These are phyloP conservation scores for Chytriomyces sp. DNA, from an alignment of 192 early-diverging fungal genomes.

Conservation along the genomic window DNA sequence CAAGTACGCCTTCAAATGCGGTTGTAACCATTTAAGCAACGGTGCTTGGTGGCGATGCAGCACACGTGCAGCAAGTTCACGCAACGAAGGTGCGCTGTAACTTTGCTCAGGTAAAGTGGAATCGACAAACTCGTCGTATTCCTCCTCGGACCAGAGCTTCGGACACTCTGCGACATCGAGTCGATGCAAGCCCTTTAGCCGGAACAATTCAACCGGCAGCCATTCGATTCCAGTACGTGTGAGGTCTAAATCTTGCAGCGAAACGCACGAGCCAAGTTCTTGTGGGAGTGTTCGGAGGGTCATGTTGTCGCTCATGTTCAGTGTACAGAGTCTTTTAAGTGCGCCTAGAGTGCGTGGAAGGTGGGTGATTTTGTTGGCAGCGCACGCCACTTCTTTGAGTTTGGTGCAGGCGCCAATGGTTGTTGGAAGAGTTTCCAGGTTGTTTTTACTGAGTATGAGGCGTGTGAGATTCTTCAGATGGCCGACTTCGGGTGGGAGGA, in stretches of 20 bases:
- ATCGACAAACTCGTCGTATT: constrained; percentile 39
- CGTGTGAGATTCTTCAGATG: constrained; percentile 70
- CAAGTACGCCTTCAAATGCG: constrained; percentile 71
- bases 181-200: constrained; percentile 72
- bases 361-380: constrained; percentile 65
- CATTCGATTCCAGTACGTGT: constrained; percentile 57
- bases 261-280: constrained; percentile 66
- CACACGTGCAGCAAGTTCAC: constrained; percentile 77
- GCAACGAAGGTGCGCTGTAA: constrained; percentile 63
- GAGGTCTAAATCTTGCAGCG: constrained; percentile 70
- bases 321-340: constrained; percentile 65
- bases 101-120: background rate
- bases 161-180: constrained; percentile 62
- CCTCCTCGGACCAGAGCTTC: constrained; percentile 37
- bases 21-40: constrained; percentile 54
- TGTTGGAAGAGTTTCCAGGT: constrained; percentile 67
- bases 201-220: constrained; percentile 74
- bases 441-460: constrained; percentile 72
- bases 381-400: constrained; percentile 67
- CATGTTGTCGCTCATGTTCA: constrained; percentile 67
- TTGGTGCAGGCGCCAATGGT: constrained; percentile 71
- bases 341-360: constrained; percentile 69
- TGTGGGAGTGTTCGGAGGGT: constrained; percentile 62
- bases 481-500: constrained; percentile 76
- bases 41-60: constrained; percentile 71